phyloP scores from a whole-genome alignment of 148 eudicot species.

The Fagopyrum homotropicum region DNA sequence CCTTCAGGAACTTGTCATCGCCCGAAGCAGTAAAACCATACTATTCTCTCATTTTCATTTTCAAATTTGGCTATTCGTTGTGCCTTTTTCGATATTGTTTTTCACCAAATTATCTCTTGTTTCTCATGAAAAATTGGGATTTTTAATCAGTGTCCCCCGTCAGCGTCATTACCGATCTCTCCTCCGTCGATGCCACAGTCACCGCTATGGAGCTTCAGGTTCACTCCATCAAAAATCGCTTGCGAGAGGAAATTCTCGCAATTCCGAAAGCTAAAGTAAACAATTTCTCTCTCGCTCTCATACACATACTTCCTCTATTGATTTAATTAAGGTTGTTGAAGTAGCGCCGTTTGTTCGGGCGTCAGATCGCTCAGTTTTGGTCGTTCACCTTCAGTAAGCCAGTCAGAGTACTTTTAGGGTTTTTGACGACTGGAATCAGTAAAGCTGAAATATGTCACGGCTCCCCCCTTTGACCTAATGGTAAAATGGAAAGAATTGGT shows the following conservation, averaged over 20 bases:
- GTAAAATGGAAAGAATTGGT: not conserved
- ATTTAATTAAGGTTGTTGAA: constrained; percentile 3
- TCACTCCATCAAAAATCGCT: constrained; percentile 50
- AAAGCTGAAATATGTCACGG: not conserved
- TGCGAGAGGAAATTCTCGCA: constrained; percentile 74
- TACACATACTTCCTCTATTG: not conserved
- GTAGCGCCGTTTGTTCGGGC: not conserved
- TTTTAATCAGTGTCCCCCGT: constrained; percentile 63
- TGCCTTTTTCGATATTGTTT: not conserved
- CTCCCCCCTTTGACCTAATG: not conserved
- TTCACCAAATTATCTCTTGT: not conserved
- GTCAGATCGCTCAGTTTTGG: not conserved
- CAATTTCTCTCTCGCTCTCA: not conserved
- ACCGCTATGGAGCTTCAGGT: constrained; percentile 86
- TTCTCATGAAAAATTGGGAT: not conserved
- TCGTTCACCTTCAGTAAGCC: not conserved
- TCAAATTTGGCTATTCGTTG: not conserved
- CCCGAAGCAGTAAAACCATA: constrained; percentile 58
- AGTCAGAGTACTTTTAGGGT: not conserved
- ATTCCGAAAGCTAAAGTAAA: constrained; percentile 88
- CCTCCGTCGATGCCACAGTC: constrained; percentile 58
- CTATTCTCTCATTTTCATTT: not conserved
- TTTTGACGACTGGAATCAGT: not conserved
- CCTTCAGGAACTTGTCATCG: constrained; percentile 84
- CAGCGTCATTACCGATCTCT: constrained; percentile 62